Evolutionary conservation across 805 yeast genomes (phyloP).

Genomic region (Cyberlindnera americana): DNA sequence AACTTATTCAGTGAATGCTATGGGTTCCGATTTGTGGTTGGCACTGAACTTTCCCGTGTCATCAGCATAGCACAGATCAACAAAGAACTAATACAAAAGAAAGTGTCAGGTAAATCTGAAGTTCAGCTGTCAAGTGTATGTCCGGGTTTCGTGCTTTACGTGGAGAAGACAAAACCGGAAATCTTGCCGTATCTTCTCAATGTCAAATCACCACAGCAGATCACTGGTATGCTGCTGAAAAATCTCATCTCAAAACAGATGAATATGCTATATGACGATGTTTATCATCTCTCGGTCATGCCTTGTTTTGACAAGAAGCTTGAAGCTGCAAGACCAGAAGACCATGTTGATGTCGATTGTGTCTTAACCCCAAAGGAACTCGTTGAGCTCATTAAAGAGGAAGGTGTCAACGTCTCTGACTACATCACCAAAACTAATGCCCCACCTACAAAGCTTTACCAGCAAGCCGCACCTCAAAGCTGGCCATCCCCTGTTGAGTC

Average conservation of each 20-base stretch:
- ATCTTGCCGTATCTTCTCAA: slow-evolving; percentile 65
- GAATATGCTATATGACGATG: slow-evolving; percentile 28
- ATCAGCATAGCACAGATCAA: slow-evolving; percentile 53
- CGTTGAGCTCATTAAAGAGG: slow-evolving; percentile 63
- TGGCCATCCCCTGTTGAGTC: slow-evolving; percentile 61
- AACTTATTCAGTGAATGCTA: slow-evolving; percentile 55
- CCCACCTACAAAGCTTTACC: slow-evolving; percentile 26
- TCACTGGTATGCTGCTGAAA: slow-evolving; percentile 79
- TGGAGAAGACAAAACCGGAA: slow-evolving; percentile 92
- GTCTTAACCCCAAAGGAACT: slow-evolving; percentile 91
- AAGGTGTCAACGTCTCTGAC: slow-evolving; percentile 36
- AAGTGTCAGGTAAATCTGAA: slow-evolving; percentile 4
- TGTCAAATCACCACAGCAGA: slow-evolving; percentile 89
- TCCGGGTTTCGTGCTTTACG: slow-evolving; percentile 96
- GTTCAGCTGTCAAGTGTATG: slow-evolving; percentile 61
- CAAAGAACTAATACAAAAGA: slow-evolving; percentile 32
- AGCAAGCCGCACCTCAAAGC: slow-evolving; percentile 44
- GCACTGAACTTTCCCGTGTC: slow-evolving; percentile 78
- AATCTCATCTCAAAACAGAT: slow-evolving; percentile 38
- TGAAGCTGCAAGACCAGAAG: slow-evolving; percentile 86
- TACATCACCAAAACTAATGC: slow-evolving; percentile 19
- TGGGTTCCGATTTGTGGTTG: slow-evolving; percentile 73
- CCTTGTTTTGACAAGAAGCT: slow-evolving; percentile 97
- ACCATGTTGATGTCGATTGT: slow-evolving; percentile 66
- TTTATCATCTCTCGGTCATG: slow-evolving; percentile 87